These are phyloP conservation scores for Oryza nivara DNA, from an alignment of 176 grass and related monocot genomes.

Conservation along the genomic window DNA sequence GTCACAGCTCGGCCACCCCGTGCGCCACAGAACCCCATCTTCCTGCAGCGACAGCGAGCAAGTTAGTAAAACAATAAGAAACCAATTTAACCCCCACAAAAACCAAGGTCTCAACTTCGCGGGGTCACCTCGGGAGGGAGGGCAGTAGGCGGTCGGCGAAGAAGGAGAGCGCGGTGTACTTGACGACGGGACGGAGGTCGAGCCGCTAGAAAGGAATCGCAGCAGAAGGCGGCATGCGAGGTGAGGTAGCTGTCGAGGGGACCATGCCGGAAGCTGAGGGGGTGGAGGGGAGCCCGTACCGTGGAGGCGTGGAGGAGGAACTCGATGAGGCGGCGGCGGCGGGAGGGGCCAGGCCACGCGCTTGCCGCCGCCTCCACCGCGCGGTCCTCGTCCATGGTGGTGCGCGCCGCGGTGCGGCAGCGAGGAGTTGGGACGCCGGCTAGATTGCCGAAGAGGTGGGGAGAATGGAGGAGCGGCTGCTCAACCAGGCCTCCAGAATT, in stretches of 20 bases:
- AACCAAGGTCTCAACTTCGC: background rate
- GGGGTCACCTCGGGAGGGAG: conserved; percentile 53
- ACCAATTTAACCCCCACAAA: background rate
- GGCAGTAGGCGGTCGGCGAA: conserved; percentile 72
- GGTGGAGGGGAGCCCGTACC: background rate
- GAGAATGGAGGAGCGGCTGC: background rate
- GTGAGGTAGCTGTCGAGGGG: background rate
- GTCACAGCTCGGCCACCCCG: conserved; percentile 28
- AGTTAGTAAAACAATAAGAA: background rate
- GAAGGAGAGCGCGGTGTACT: conserved; percentile 77
- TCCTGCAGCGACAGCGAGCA: conserved; percentile 35
- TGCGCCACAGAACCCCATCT: conserved; percentile 37
- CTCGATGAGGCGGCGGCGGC: conserved; percentile 45
- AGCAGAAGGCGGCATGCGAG: background rate
- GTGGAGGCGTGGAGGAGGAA: conserved; percentile 52
- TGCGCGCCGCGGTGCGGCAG: background rate
- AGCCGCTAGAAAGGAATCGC: conserved; percentile 57
- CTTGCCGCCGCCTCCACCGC: background rate
- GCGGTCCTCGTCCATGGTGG: conserved; percentile 21
- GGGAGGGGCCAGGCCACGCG: conserved; percentile 34
- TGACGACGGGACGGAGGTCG: conserved; percentile 70
- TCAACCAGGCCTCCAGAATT: background rate
- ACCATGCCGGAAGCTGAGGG: background rate
- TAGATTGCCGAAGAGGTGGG: background rate
- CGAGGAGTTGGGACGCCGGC: background rate